These are phyloP conservation scores for Aristolochia fimbriata DNA, from an alignment of 164 flowering plant species.

Conservation along the genomic window DNA sequence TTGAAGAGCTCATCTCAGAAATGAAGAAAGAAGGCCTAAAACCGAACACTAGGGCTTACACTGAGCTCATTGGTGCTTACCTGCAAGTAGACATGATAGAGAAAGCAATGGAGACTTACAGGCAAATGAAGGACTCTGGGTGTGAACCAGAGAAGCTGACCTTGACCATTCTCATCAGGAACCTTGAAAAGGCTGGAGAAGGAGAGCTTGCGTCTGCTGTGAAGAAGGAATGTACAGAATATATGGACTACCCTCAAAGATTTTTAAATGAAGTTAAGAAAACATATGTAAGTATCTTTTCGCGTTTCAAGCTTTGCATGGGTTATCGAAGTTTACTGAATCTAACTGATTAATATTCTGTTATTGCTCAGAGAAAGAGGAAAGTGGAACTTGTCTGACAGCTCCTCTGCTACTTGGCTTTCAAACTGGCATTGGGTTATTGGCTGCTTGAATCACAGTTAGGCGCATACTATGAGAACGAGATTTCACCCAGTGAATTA, in stretches of 20 bases:
- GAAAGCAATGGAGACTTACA: constrained; percentile 61
- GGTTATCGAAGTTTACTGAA: no score
- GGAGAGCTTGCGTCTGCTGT: constrained; percentile 43
- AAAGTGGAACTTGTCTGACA: no score
- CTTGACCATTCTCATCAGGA: constrained; percentile 54
- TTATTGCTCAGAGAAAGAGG: no score
- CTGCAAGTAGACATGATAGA: constrained; percentile 40
- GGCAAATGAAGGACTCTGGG: constrained; percentile 55
- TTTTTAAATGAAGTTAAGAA: constrained; percentile 46
- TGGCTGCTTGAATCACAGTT: no score
- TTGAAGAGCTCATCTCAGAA: constrained; percentile 44
- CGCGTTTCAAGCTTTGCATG: no score
- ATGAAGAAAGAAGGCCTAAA: constrained; percentile 45
- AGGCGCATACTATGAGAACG: no score
- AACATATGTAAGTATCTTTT: constrained; percentile 29
- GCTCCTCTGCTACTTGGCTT: no score
- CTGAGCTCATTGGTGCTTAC: constrained; percentile 75
- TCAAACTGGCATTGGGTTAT: no score
- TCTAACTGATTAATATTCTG: no score
- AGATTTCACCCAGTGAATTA: no score
- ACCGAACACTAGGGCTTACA: constrained; percentile 59
- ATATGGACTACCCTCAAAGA: constrained; percentile 47
- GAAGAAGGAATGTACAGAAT: constrained; percentile 45
- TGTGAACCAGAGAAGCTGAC: constrained; percentile 60
- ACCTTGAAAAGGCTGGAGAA: constrained; percentile 60